These are phyloP conservation scores for Neofusicoccum cordaticola DNA, from an alignment of 2,329 filamentous ascomycete species.

Conservation along the genomic window DNA sequence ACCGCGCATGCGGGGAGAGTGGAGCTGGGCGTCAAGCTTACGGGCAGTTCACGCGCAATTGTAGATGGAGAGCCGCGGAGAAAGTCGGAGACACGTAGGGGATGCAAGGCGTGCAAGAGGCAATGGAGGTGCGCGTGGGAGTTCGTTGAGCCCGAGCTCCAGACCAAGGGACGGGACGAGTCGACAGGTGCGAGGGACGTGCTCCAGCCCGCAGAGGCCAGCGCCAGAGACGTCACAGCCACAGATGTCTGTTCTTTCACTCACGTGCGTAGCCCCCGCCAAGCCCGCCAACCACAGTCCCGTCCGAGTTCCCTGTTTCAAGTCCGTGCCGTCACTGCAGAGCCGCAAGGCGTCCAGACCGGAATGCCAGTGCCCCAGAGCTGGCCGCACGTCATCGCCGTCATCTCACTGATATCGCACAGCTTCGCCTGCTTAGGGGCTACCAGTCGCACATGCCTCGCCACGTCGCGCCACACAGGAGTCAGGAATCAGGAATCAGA, in stretches of 20 bases:
- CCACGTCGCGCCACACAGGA: background rate
- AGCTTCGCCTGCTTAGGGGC: background rate
- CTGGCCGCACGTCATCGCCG: conserved; percentile 3
- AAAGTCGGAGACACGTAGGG: conserved; percentile 1
- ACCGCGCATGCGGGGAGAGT: background rate
- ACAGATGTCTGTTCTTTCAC: background rate
- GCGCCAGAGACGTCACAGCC: conserved; percentile 5
- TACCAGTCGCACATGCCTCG: background rate
- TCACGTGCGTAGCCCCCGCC: background rate
- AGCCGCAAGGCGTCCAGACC: conserved; percentile 12
- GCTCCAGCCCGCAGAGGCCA: background rate
- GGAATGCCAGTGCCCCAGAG: background rate
- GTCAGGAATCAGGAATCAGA: too few relatives aligned
- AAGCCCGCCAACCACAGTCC: background rate
- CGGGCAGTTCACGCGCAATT: background rate
- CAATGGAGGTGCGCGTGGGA: background rate
- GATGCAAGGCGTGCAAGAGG: conserved; percentile 10
- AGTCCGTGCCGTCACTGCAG: conserved; percentile 4
- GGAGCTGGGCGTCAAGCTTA: background rate
- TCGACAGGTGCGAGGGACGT: conserved; percentile 7
- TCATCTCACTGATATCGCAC: background rate
- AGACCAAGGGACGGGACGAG: background rate
- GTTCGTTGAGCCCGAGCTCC: conserved; percentile 8
- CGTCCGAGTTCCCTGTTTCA: background rate
- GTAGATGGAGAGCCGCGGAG: background rate